Evolutionary conservation across 2,329 filamentous ascomycete genomes (phyloP).

Genomic region (Drechmeria coniospora): DNA sequence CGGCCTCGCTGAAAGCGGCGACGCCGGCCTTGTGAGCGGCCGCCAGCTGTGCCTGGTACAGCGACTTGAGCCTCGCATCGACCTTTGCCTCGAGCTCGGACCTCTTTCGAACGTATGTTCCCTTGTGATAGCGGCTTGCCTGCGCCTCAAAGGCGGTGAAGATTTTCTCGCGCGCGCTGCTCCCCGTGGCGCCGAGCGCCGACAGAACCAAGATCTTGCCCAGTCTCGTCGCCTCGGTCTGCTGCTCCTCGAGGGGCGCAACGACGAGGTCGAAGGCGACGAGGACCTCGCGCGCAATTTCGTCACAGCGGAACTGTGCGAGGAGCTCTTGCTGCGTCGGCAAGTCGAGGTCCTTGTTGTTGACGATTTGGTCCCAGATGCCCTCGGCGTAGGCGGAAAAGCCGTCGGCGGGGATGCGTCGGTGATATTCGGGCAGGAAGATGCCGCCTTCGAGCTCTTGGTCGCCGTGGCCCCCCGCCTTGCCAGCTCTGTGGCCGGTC

Average conservation of each 20-base stretch:
- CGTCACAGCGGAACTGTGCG: constrained; percentile 93
- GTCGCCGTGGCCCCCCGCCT: constrained; percentile 45
- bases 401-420: constrained; percentile 92
- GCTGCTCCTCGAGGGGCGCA: constrained; percentile 69
- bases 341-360: constrained; percentile 94
- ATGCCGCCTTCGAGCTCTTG: constrained; percentile 65
- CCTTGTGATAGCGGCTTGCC: constrained; percentile 92
- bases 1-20: constrained; percentile 69
- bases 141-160: constrained; percentile 78
- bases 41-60: constrained; percentile 77
- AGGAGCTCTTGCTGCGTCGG: constrained; percentile 94
- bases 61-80: constrained; percentile 70
- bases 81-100: constrained; percentile 75
- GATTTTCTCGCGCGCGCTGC: constrained; percentile 52
- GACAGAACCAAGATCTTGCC: constrained; percentile 60
- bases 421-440: constrained; percentile 87
- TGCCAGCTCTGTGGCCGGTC: constrained; percentile 59
- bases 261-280: constrained; percentile 72
- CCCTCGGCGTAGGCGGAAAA: constrained; percentile 87
- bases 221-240: constrained; percentile 56
- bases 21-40: constrained; percentile 85
- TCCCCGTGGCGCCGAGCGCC: constrained; percentile 61
- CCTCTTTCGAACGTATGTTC: constrained; percentile 75
- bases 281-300: constrained; percentile 83
- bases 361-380: constrained; percentile 96